phyloP scores from a whole-genome alignment of 2,329 filamentous ascomycete genomes.

The Penicillium verrucosum region DNA sequence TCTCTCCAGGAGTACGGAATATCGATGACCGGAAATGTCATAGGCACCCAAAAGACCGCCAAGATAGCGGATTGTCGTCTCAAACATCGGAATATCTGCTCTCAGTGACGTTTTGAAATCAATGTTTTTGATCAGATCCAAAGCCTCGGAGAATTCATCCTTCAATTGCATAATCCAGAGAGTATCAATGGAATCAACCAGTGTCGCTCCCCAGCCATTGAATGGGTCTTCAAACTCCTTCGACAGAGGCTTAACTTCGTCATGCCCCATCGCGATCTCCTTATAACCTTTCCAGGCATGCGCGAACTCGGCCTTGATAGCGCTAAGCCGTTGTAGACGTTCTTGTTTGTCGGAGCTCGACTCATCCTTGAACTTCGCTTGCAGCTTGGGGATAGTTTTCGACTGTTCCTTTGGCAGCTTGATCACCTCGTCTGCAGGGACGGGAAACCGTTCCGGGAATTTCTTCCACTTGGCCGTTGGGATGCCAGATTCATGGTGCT shows the following conservation, averaged over 20 bases:
- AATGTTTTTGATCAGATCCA: conserved; percentile 65
- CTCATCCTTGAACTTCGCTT: conserved; percentile 67
- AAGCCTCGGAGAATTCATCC: conserved; percentile 76
- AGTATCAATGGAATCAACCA: conserved; percentile 79
- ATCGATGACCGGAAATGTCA: conserved; percentile 71
- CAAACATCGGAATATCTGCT: conserved; percentile 79
- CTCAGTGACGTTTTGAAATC: conserved; percentile 75
- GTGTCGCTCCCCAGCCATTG: conserved; percentile 83
- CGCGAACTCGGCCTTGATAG: conserved; percentile 70
- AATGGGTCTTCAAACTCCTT: conserved; percentile 73
- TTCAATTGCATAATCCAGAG: conserved; percentile 81
- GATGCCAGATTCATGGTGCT: conserved; percentile 22
- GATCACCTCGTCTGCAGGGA: conserved; percentile 68
- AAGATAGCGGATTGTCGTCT: conserved; percentile 87
- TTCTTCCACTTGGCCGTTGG: conserved; percentile 67
- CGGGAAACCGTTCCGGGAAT: conserved; percentile 71
- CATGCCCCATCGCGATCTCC: conserved; percentile 75
- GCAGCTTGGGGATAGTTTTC: conserved; percentile 70
- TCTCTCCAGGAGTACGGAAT: conserved; percentile 70
- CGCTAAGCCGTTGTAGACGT: conserved; percentile 61
- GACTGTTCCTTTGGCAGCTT: conserved; percentile 69
- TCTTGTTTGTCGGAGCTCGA: conserved; percentile 56
- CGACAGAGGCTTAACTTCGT: conserved; percentile 75
- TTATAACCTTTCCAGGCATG: conserved; percentile 82
- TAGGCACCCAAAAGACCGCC: conserved; percentile 83